These are phyloP conservation scores for Eucalyptus pauciflora DNA, from an alignment of 345 rosid genomes.

Conservation along the genomic window DNA sequence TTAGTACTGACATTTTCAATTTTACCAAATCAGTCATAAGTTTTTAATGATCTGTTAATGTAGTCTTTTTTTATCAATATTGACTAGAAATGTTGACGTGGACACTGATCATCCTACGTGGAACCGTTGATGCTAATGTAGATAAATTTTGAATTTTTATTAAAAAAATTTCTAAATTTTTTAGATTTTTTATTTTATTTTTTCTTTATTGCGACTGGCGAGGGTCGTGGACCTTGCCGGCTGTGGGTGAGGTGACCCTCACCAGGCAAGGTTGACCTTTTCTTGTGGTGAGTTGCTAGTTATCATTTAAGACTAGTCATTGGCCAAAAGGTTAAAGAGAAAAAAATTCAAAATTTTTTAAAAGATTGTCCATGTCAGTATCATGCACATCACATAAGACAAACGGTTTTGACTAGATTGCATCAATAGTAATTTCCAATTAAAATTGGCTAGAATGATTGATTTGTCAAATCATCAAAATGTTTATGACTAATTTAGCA, in stretches of 20 bases:
- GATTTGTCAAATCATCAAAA: accelerated
- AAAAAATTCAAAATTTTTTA: accelerated
- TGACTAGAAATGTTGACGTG: accelerated
- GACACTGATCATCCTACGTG: accelerated
- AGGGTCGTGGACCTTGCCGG: accelerated
- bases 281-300: accelerated
- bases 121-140: neutral
- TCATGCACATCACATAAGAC: accelerated
- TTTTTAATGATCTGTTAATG: too few species aligned
- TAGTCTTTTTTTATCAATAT: too few species aligned
- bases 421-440: neutral
- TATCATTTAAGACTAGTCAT: neutral
- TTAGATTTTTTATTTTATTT: neutral
- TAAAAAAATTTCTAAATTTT: too few species aligned
- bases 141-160: too few species aligned
- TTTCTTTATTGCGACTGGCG: neutral
- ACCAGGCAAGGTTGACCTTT: accelerated
- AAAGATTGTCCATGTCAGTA: neutral
- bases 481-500: accelerated
- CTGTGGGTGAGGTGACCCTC: neutral
- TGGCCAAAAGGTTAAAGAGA: neutral
- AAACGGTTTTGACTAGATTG: accelerated
- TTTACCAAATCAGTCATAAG: too few species aligned
- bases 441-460: accelerated
- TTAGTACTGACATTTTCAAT: too few species aligned